Percentiles rank a stretch among this genome's conserved stretches.
Conservation (phyloP, 768 basidiomycete species). For the Amanita molliuscula region DNA sequence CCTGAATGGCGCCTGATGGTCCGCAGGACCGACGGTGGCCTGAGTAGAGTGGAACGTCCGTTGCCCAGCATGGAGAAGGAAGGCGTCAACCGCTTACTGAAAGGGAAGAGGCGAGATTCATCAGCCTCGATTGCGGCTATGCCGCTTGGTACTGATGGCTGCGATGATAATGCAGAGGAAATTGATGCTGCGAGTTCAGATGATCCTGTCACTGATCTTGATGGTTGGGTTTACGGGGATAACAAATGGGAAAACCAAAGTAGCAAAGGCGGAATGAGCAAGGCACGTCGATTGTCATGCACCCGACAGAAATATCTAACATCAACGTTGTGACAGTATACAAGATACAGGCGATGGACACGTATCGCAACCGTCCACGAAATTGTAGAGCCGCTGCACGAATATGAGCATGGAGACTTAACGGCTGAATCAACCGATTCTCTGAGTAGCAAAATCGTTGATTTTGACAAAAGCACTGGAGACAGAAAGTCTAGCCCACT, state of each 20-base stretch:
- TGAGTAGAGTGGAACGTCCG: constrained; percentile 49
- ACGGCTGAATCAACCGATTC: neutral
- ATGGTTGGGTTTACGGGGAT: constrained; percentile 91
- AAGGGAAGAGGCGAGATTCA: constrained; percentile 35
- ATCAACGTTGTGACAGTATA: constrained; percentile 44
- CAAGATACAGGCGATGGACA: constrained; percentile 79
- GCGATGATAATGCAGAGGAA: constrained; percentile 19
- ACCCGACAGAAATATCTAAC: neutral
- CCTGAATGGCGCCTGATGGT: constrained; percentile 80
- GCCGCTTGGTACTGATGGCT: constrained; percentile 16
- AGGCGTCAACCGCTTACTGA: constrained; percentile 33
- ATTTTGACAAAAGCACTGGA: neutral
- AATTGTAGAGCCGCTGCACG: constrained; percentile 43
- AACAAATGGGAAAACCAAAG: constrained; percentile 89
- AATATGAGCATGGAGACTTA: constrained; percentile 3
- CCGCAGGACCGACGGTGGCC: constrained; percentile 39
- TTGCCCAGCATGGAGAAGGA: constrained; percentile 45
- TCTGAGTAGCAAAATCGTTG: neutral
- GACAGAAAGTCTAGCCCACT: constrained; percentile 12
- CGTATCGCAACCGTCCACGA: constrained; percentile 74
- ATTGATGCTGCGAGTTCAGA: constrained; percentile 30
- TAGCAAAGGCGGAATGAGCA: constrained; percentile 76
- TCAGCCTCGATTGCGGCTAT: constrained; percentile 8
- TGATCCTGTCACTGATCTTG: constrained; percentile 60
- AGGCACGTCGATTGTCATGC: constrained; percentile 31